Evolutionary conservation across 495 filamentous ascomycete species (phyloP).

Genomic region (Tuber brumale): DNA sequence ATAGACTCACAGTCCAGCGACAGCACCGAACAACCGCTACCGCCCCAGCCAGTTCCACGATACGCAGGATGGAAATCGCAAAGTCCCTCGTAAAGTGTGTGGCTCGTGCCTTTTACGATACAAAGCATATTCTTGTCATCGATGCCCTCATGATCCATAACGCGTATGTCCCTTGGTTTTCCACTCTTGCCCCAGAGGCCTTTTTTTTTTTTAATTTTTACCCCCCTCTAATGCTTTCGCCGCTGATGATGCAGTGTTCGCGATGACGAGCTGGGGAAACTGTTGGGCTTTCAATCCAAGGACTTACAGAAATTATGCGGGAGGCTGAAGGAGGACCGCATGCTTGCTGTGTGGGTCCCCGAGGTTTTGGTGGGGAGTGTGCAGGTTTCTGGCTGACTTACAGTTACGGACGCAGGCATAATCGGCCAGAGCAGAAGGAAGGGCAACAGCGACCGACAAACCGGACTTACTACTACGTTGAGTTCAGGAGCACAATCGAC

Average conservation of each 20-base stretch:
- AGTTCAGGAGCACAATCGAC: constrained; percentile 88
- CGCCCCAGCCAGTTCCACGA: background rate
- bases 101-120: constrained; percentile 86
- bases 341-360: constrained; percentile 59
- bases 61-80: constrained; percentile 65
- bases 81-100: constrained; percentile 81
- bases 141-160: constrained; percentile 91
- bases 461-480: constrained; percentile 93
- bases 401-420: constrained; percentile 54
- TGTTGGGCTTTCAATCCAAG: constrained; percentile 82
- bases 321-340: constrained; percentile 72
- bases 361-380: background rate
- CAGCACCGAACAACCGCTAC: background rate
- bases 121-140: constrained; percentile 77
- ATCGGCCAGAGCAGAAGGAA: constrained; percentile 69
- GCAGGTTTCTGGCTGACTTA: constrained; percentile 25
- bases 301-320: constrained; percentile 81
- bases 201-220: background rate
- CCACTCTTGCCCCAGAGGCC: constrained; percentile 30
- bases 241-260: constrained; percentile 50
- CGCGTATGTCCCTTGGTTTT: constrained; percentile 52
- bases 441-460: constrained; percentile 73
- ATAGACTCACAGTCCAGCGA: background rate
- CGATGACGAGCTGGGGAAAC: constrained; percentile 76
- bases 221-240: background rate